These are phyloP conservation scores for Rhodotorula toruloides DNA, from an alignment of 768 basidiomycete species.

Conservation along the genomic window DNA sequence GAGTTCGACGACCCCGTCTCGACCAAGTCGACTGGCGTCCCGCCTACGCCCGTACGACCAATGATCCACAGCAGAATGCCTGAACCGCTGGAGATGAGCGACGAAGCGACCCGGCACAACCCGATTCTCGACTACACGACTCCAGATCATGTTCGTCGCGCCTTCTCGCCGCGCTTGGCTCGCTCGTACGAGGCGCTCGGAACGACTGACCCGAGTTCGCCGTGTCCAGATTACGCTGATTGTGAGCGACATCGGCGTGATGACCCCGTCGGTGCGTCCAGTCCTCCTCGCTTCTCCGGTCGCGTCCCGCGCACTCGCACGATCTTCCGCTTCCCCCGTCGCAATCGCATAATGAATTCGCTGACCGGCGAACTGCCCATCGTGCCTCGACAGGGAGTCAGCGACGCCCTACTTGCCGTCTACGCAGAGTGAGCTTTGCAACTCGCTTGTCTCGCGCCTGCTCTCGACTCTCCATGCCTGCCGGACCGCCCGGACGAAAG, in stretches of 20 bases:
- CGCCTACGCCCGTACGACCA: constrained; percentile 35
- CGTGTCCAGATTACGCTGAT: constrained; percentile 59
- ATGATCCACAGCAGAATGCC: constrained; percentile 30
- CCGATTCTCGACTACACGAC: constrained; percentile 93
- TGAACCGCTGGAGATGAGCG: constrained; percentile 58
- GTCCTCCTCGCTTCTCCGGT: constrained; percentile 23
- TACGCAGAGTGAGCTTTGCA: not conserved
- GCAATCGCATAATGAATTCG: constrained; percentile 49
- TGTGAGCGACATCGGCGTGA: constrained; percentile 86
- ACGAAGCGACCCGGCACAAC: constrained; percentile 73
- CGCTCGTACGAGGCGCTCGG: not conserved
- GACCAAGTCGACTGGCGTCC: constrained; percentile 3
- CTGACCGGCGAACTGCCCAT: constrained; percentile 83
- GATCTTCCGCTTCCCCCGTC: not conserved
- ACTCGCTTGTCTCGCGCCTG: not conserved
- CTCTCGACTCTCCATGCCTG: no score
- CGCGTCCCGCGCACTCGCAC: no score
- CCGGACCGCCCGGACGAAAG: not conserved
- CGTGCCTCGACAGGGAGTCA: constrained; percentile 47
- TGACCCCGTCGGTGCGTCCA: constrained; percentile 57
- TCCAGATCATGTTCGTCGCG: constrained; percentile 67
- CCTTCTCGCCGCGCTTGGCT: not conserved
- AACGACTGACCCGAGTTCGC: not conserved
- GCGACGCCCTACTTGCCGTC: constrained; percentile 22
- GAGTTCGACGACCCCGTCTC: not conserved